These are phyloP conservation scores for Xerocomellus dryophilus DNA, from an alignment of 768 basidiomycete species.

Conservation along the genomic window DNA sequence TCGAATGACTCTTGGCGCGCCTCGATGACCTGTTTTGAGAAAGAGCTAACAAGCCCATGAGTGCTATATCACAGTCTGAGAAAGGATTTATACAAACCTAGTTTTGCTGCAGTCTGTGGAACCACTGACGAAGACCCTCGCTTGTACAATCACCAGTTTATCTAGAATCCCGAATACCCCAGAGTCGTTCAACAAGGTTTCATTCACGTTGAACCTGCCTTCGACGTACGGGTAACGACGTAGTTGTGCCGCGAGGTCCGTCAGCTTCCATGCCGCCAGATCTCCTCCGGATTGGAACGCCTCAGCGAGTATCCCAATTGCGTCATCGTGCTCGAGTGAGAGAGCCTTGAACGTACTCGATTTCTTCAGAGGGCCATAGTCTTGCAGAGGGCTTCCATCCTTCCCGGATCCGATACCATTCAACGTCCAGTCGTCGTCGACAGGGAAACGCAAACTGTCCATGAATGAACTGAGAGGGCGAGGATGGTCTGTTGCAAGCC, in stretches of 20 bases:
- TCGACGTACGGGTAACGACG: constrained; percentile 22
- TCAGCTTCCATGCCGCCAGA: constrained; percentile 40
- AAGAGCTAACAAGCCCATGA: constrained; percentile 36
- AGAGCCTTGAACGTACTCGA: constrained; percentile 49
- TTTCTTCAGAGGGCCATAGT: constrained; percentile 19
- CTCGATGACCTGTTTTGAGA: constrained; percentile 52
- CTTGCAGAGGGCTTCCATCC: background rate
- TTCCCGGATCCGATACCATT: background rate
- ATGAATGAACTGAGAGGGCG: constrained; percentile 1
- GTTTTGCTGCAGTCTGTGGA: constrained; percentile 43
- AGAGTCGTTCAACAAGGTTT: constrained; percentile 41
- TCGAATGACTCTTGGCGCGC: constrained; percentile 33
- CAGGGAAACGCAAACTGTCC: constrained; percentile 11
- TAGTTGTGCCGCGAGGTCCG: constrained; percentile 41
- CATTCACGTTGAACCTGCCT: constrained; percentile 19
- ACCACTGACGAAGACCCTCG: constrained; percentile 51
- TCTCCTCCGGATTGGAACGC: constrained; percentile 44
- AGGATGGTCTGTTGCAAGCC: constrained; percentile 59
- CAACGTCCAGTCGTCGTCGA: constrained; percentile 4
- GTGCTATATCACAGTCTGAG: background rate
- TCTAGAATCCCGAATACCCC: constrained; percentile 56
- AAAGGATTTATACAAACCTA: constrained; percentile 35
- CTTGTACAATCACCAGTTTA: constrained; percentile 49
- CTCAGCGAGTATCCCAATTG: constrained; percentile 40
- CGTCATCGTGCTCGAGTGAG: constrained; percentile 43